These are phyloP conservation scores for Hypoxylon subgilvum DNA, from an alignment of 495 filamentous ascomycete genomes.

Conservation along the genomic window DNA sequence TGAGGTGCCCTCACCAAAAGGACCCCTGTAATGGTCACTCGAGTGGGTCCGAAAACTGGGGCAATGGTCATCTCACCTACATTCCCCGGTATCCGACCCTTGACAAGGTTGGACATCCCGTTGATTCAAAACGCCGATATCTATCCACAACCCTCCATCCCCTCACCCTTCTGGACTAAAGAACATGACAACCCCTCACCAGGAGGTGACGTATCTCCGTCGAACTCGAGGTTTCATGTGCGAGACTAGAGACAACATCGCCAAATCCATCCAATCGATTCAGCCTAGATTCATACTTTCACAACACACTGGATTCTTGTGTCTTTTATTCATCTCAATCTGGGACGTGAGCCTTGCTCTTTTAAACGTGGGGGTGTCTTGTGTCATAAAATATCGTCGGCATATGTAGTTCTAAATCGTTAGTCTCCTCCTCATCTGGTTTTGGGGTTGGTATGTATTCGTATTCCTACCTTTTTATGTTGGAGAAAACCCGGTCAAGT, in stretches of 20 bases:
- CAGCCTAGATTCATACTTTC: slow-evolving; percentile 10
- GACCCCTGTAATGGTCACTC: too few relatives aligned
- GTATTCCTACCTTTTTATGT: background rate
- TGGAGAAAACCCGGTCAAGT: slow-evolving; percentile 4
- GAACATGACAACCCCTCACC: slow-evolving; percentile 24
- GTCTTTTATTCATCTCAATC: background rate
- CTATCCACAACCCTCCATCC: slow-evolving; percentile 11
- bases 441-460: background rate
- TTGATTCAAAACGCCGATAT: background rate
- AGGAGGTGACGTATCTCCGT: slow-evolving; percentile 28
- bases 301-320: background rate
- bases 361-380: background rate
- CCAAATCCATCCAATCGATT: slow-evolving; percentile 23
- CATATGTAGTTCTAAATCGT: background rate
- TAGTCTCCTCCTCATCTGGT: slow-evolving; percentile 9
- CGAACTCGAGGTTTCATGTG: slow-evolving; percentile 32
- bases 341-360: background rate
- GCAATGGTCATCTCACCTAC: too few relatives aligned
- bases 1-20: too few relatives aligned
- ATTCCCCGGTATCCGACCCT: too few relatives aligned
- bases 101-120: background rate
- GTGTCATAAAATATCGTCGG: background rate
- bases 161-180: slow-evolving; percentile 14
- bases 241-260: background rate
- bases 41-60: too few relatives aligned